Evolutionary conservation across 2,329 filamentous ascomycete species (phyloP), one percentile per base, ranked within the genome.

Genomic region (Pleomassaria siparia): DNA sequence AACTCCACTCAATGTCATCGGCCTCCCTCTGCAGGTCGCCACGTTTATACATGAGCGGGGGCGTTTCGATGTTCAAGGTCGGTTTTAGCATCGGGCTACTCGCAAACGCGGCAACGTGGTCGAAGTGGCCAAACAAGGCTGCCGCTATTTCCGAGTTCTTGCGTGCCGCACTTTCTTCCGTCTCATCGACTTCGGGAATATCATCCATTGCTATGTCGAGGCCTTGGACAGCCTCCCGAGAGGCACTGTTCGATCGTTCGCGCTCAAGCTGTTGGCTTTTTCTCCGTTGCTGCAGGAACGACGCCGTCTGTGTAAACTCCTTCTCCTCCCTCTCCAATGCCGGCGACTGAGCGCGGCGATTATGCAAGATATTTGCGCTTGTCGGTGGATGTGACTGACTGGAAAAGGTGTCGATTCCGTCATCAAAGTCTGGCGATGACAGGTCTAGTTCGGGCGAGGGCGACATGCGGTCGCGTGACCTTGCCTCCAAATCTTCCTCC

Each of bases 231-330:
- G 64, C 67, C 36, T 64, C 72, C 28, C 67, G 69, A 54, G 60
- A 66, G 39, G 69, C 59, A 47, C 71, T 72, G 29, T 67, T 62
- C 46, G 70, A 70, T 43, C 75, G 73, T 43, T 62, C 51, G 64
- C 58, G 69, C 63, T 63, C 73, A 46, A 58, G 72, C 58, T 61
- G 68, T 55, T 64, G 66, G 50, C 71, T 78, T 66, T 61, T 73
- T 53, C 70, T 76, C 55, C 77, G 80, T 72, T 80, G 77, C 49
- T 83, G 89, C 60, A 97, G 82, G 40, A 87, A 89, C 58, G 90
- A 89, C 13, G 94, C 94, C 1, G 91, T 97, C 73, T 95, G 89
- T 6, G 92, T 96, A 66, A 99, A 99, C 72, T 97, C 94, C 65
- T 88, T 89, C 77, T 97, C 92, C 60, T 97, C 92, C 62, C 88